Percentiles rank a stretch among this genome's conserved stretches.
phyloP scores from a whole-genome alignment of 345 rosid species.

The Conringia planisiliqua region DNA sequence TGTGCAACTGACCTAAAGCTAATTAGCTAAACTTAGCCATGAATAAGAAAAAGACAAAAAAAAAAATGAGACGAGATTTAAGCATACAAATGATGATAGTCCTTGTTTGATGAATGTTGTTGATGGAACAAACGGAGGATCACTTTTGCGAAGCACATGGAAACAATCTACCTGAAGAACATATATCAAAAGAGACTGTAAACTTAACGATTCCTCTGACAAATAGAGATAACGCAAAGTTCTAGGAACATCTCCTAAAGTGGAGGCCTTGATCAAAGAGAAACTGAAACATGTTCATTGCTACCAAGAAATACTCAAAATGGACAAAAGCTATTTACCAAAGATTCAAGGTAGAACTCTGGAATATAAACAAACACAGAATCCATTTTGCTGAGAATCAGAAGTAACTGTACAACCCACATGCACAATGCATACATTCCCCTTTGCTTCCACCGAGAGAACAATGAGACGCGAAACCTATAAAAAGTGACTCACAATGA shows the following conservation, averaged over 20 bases:
- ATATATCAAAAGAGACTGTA: constrained; percentile 6
- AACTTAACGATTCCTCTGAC: neutral
- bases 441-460: constrained; percentile 95
- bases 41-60: neutral
- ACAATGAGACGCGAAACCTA: constrained; percentile 87
- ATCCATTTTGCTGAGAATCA: constrained; percentile 87
- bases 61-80: neutral
- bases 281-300: neutral
- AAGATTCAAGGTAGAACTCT: constrained; percentile 83
- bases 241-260: neutral
- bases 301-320: neutral
- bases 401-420: constrained; percentile 91
- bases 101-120: constrained; percentile 86
- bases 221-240: neutral
- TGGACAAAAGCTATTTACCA: constrained; percentile 49
- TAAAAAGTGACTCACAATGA: constrained; percentile 16
- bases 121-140: constrained; percentile 85
- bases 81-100: constrained; percentile 86
- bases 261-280: neutral
- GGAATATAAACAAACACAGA: constrained; percentile 74
- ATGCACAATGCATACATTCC: constrained; percentile 97
- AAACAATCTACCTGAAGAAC: constrained; percentile 87
- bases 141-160: constrained; percentile 94
- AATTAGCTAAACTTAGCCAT: neutral
- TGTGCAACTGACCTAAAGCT: neutral